Evolutionary conservation across 2,329 filamentous ascomycete species (phyloP), one percentile per base, ranked within the genome.

Genomic region (Aspergillus proliferans): DNA sequence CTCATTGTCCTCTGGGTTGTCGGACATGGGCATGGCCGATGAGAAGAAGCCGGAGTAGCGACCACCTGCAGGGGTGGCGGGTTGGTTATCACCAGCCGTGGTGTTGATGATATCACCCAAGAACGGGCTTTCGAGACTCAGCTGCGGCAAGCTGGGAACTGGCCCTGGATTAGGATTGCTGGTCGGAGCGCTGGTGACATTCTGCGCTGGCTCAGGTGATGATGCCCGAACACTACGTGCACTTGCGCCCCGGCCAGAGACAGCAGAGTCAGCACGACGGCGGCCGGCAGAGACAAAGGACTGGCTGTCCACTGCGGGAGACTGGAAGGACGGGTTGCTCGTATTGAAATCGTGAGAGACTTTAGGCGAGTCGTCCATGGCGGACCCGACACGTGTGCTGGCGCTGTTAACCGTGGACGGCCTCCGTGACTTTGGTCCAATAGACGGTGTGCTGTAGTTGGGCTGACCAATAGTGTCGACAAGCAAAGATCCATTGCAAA

Each of bases 11-110:
- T 56, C 55, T 5, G 79, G 75, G 1, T 76, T 78, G 58, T 94
- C 88, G 1, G 84, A 80, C 72, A 91, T 80, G 1, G 90, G 90
- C 65, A 95, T 80, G 4, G 90, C 90, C 1, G 90, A 95, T 52
- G 88, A 88, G 73, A 95, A 95, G 19, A 95, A 74, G 4, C 85
- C 87, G 0, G 87, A 91, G 59, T 81, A 85, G 39, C 85, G 83
- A 36, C 76, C 75, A 28, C 74, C 50, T 66, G 71, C 67, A 6
- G 68, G 65, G 4, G 60, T 49, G 18, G 38, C 19, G 2, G 66
- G 65, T 5, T 58, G 56, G 19, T 61, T 58, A 10, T 64, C 63
- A 12, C 56, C 55, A 30, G 55, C 49, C 12, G 67, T 61, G 19
- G 67, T 61, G 15, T 60, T 58, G 22, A 72, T 65, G 12, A 73